These are phyloP conservation scores for Termitomyces sp. DNA, from an alignment of 768 basidiomycete species.

Conservation along the genomic window DNA sequence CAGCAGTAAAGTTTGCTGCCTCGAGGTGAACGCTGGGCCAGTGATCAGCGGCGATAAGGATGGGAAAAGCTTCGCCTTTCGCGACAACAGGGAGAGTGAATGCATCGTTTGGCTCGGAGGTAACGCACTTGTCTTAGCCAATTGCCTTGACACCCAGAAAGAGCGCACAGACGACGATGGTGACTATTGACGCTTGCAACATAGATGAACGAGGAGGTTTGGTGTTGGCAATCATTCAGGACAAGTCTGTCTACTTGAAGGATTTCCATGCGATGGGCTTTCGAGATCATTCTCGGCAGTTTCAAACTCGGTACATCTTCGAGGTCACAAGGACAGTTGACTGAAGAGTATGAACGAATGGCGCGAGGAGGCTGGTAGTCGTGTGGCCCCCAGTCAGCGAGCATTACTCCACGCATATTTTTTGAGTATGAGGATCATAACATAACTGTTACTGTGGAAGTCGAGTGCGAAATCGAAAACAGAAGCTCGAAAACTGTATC, in stretches of 20 bases:
- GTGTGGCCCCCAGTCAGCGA: not conserved
- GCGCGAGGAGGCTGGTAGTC: not conserved
- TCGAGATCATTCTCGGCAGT: not conserved
- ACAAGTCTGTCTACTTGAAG: not conserved
- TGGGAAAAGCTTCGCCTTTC: constrained; percentile 38
- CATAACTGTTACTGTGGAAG: not conserved
- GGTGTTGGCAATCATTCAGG: not conserved
- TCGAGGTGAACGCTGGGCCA: constrained; percentile 62
- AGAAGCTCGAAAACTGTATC: not conserved
- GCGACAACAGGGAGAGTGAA: constrained; percentile 39
- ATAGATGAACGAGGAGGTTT: not conserved
- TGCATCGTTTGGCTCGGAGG: constrained; percentile 29
- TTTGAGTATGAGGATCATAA: not conserved
- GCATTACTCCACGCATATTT: not conserved
- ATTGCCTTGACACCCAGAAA: constrained; percentile 28
- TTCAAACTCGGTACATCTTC: not conserved
- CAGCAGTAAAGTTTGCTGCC: constrained; percentile 51
- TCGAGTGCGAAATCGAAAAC: not conserved
- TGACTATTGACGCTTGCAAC: constrained; percentile 10
- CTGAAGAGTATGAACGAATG: not conserved
- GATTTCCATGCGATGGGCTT: not conserved
- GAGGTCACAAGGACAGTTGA: not conserved
- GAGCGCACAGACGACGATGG: constrained; percentile 8
- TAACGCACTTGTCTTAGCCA: constrained; percentile 43
- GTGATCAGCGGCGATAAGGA: constrained; percentile 48